Evolutionary conservation across 148 eudicot genomes (phyloP).

Genomic region (Camellia japonica): DNA sequence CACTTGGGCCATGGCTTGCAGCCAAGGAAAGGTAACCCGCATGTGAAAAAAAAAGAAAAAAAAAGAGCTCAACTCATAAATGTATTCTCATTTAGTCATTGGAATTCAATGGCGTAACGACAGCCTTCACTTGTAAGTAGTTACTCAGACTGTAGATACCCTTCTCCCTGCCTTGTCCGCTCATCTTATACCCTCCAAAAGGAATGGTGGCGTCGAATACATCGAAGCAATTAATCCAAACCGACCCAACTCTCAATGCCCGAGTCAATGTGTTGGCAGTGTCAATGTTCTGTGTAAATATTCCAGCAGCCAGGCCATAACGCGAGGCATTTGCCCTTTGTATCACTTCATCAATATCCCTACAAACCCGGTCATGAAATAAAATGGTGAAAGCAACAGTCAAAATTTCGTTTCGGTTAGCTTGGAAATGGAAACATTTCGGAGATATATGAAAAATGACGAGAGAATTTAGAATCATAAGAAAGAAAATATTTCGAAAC

Average conservation of each 20-base stretch:
- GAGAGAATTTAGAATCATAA: too few relatives aligned
- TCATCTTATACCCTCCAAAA: constrained; percentile 84
- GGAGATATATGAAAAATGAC: too few relatives aligned
- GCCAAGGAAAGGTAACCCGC: too few relatives aligned
- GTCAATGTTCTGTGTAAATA: constrained; percentile 62
- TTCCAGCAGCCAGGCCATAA: constrained; percentile 84
- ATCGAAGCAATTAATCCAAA: constrained; percentile 77
- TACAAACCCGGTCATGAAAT: constrained; percentile 14
- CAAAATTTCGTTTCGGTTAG: too few relatives aligned
- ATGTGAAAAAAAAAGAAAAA: too few relatives aligned
- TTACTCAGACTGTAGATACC: constrained; percentile 59
- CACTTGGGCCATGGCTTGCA: too few relatives aligned
- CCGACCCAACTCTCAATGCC: constrained; percentile 65
- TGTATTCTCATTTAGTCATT: too few relatives aligned
- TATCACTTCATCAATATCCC: constrained; percentile 66
- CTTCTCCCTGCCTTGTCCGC: constrained; percentile 74
- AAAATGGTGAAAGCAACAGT: not conserved
- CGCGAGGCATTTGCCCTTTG: constrained; percentile 54
- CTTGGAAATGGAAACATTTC: too few relatives aligned
- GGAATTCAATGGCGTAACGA: constrained; percentile 61
- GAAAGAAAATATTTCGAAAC: too few relatives aligned
- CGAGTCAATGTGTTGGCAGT: constrained; percentile 68
- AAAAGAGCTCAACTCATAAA: too few relatives aligned
- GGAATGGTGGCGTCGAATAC: constrained; percentile 63
- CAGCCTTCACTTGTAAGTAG: constrained; percentile 81